Evolutionary conservation across 2,329 filamentous ascomycete species (phyloP), one percentile per base, ranked within the genome.

Genomic region (Alternaria longipes): DNA sequence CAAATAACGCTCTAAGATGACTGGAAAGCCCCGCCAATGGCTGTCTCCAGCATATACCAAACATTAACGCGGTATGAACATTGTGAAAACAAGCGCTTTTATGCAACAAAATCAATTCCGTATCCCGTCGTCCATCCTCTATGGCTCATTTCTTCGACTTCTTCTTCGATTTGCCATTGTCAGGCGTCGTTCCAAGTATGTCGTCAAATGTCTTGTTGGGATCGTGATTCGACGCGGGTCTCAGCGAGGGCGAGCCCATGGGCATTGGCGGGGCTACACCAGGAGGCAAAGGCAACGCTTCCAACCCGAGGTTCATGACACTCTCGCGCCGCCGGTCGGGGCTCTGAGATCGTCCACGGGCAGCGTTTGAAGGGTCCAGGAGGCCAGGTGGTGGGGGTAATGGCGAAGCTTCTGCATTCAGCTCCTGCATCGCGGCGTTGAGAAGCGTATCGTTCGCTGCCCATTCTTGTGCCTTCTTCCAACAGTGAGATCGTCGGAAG

Each of bases 401-500:
- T 16, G 75, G 74, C 12, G 70, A 60, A 18, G 71, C 69, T 16
- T 70, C 63, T 11, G 72, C 69, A 32, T 71, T 71, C 34, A 76
- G 56, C 45, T 80, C 78, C 18, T 75, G 67, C 63, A 78, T 75
- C 4, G 77, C 77, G 6, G 74, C 75, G 11, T 72, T 71, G 32
- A 79, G 62, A 22, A 78, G 51, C 0, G 63, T 72, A 47, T 76
- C 76, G 45, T 74, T 67, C 11, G 81, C 79, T 8, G 82, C 82
- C 89, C 89, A 91, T 66, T 85, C 81, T 66, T 87, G 83, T 3
- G 88, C 89, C 69, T 85, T 83, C 59, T 84, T 79, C 89, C 89
- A 92, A 77, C 89, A 91, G 73, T 91, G 89, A 62, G 86, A 89
- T 42, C 89, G 85, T 16, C 86, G 84, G 75, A 90, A 91, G 44